Evolutionary conservation across 495 filamentous ascomycete genomes (phyloP), one percentile per base, ranked within the genome.

Genomic region (Tetracladium marchalianum): DNA sequence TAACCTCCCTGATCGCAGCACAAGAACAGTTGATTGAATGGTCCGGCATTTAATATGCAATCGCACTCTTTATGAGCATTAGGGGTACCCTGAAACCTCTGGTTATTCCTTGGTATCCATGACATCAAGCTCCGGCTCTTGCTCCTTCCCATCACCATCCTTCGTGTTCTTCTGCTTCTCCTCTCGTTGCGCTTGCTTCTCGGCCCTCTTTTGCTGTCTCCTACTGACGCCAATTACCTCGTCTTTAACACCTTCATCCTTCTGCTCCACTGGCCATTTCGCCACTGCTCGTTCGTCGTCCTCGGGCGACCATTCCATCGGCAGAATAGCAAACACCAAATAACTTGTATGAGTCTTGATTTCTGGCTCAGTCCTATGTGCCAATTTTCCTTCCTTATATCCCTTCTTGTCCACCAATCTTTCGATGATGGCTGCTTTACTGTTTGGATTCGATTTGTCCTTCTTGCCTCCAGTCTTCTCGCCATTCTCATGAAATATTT

Each of bases 261-360:
- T 41, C 13, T 19, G 11, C 43, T 61, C 52, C 8, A 78, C 68
- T 3, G 77, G 71, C 74, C 82, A 90, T 48, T 68, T 73, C 47
- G 67, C 72, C 38, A 65, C 62, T 24, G 80, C 84, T 12, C 65
- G 70, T n/a, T 71, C 68, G 64, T 99, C 92, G 55, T 95, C 84
- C 52, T 83, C 85, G 40, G 78, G 82, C 0, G 67, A 79, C 93
- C 92, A 97, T 43, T 83, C 82, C 41, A 78, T 69, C 11, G 93
- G 93, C 43, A 99, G 65, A 5, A 92, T 66, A 1, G 93, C 92
- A 73, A 99, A 98, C 5, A 93, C 84, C 12, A 99, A 72, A 62
- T 97, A 99, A 11, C 81, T 87, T 0, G 92, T 99, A 64, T 99
- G 92, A 9, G 80, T 89, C 73, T 95, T 95, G 27, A 96, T 63